phyloP scores from a whole-genome alignment of 106 monocot genomes.

The Dendrobium nobile region DNA sequence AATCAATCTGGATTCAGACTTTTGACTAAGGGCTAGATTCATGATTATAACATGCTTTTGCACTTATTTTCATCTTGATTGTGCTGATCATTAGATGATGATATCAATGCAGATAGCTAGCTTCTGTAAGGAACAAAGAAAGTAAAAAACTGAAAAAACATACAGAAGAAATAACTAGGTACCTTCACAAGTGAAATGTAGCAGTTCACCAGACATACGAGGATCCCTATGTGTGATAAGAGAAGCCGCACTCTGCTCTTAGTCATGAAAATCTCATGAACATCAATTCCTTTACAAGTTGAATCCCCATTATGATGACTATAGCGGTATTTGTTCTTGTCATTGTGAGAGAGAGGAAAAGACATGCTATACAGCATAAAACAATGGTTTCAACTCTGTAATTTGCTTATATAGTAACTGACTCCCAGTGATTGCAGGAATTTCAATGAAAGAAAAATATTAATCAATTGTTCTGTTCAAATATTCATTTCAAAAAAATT shows the following conservation, averaged over 20 bases:
- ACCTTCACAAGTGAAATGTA: constrained; percentile 2
- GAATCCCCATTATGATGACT: background rate
- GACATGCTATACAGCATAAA: background rate
- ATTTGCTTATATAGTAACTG: background rate
- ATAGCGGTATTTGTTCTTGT: background rate
- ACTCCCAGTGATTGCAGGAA: background rate
- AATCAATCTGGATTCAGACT: background rate
- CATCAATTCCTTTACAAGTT: background rate
- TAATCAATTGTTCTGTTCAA: background rate
- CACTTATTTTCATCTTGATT: background rate
- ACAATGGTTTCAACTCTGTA: background rate
- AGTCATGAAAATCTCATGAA: constrained; percentile 1
- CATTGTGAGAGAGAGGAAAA: background rate
- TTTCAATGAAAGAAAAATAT: background rate
- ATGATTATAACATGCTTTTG: background rate
- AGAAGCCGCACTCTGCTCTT: background rate
- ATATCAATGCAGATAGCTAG: background rate
- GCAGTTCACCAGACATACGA: background rate
- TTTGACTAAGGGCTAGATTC: background rate
- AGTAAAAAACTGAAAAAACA: background rate
- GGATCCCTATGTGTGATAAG: background rate
- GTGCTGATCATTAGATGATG: background rate
- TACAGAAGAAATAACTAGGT: background rate
- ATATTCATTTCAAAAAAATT: background rate
- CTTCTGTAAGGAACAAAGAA: background rate